phyloP scores from a whole-genome alignment of 768 basidiomycete genomes.

The Auricularia sp. region DNA sequence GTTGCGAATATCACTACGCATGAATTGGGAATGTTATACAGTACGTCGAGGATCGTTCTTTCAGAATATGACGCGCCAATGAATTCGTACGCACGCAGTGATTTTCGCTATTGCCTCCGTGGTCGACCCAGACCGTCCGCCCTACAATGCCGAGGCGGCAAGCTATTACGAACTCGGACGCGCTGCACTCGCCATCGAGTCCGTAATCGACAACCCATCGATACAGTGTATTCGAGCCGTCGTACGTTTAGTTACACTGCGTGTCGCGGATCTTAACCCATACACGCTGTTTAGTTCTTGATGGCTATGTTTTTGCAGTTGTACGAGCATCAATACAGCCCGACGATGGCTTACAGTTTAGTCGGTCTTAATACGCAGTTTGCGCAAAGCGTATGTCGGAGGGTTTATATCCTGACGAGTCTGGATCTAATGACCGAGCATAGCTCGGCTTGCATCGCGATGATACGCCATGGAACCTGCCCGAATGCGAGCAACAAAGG shows the following conservation, averaged over 20 bases:
- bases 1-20: background rate
- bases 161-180: background rate
- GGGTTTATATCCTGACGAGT: background rate
- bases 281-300: background rate
- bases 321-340: background rate
- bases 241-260: background rate
- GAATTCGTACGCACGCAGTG: conserved; percentile 32
- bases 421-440: background rate
- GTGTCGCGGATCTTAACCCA: background rate
- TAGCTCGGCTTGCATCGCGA: background rate
- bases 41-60: background rate
- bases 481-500: background rate
- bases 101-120: background rate
- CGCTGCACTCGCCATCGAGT: background rate
- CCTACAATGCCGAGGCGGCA: background rate
- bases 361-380: background rate
- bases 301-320: background rate
- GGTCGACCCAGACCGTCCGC: background rate
- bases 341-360: background rate
- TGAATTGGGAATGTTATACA: background rate
- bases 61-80: conserved; percentile 22
- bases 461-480: background rate
- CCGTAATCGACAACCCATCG: background rate
- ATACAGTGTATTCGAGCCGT: background rate
- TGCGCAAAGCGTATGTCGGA: background rate